Evolutionary conservation across 2,329 filamentous ascomycete species (phyloP).

Genomic region (Diaporthe destruens): DNA sequence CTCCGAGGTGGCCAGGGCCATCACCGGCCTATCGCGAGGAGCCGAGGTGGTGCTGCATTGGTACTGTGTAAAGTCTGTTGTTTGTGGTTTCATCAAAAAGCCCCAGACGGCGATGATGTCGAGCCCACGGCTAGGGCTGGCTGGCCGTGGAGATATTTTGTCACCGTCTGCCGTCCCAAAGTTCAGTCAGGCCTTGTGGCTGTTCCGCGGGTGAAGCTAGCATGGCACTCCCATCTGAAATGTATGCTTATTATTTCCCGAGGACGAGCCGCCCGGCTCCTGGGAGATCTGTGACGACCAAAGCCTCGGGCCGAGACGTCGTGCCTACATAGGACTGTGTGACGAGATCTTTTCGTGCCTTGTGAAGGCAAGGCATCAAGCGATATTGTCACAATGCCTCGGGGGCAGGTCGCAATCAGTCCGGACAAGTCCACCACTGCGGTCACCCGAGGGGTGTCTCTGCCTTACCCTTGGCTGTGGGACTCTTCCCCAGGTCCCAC

Average conservation of each 20-base stretch:
- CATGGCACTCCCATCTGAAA: background rate
- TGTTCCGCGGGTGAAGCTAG: constrained; percentile 1
- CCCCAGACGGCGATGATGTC: background rate
- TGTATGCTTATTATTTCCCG: constrained; percentile 17
- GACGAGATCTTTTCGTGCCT: background rate
- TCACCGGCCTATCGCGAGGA: constrained; percentile 14
- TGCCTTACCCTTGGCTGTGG: background rate
- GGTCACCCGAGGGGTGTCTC: background rate
- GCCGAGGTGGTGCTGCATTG: background rate
- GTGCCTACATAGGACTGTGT: background rate
- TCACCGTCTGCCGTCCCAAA: background rate
- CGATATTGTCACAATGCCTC: background rate
- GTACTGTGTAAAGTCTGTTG: constrained; percentile 1
- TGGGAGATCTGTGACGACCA: background rate
- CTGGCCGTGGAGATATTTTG: background rate
- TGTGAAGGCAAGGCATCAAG: background rate
- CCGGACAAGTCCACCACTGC: background rate
- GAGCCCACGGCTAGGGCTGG: background rate
- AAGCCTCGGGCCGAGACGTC: constrained; percentile 6
- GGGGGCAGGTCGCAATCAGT: background rate
- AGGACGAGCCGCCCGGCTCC: background rate
- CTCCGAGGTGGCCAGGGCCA: background rate
- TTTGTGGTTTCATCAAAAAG: constrained; percentile 20
- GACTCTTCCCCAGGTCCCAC: background rate
- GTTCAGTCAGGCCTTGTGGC: constrained; percentile 15